phyloP scores from a whole-genome alignment of 176 grass and related monocot species.

The Raddia distichophylla region DNA sequence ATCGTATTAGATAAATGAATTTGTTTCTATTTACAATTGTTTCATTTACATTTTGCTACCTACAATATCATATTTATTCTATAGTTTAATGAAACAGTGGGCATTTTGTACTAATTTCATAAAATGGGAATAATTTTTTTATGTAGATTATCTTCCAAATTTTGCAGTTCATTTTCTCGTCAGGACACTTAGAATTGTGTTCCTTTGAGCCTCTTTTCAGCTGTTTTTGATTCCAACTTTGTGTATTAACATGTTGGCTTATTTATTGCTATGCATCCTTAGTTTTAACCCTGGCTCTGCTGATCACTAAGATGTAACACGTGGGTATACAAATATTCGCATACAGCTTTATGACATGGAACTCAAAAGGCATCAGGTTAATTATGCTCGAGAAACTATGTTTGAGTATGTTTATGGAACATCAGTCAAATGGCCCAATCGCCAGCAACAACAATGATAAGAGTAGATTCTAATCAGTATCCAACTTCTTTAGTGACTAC shows the following conservation, averaged over 20 bases:
- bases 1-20: slow-evolving; percentile 10
- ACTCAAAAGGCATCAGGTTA: not conserved
- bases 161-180: not conserved
- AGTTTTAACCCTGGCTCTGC: not conserved
- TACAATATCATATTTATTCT: not conserved
- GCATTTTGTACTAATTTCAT: not conserved
- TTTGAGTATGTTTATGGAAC: not conserved
- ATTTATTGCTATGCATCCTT: not conserved
- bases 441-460: not conserved
- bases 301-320: not conserved
- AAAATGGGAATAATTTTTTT: not conserved
- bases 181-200: not conserved
- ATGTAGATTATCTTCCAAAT: not conserved
- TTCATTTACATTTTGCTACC: slow-evolving; percentile 1
- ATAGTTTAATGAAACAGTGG: not conserved
- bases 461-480: not conserved
- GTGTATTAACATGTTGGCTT: not conserved
- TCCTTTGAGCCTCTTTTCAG: not conserved
- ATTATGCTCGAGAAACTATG: not conserved
- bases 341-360: not conserved
- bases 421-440: not conserved
- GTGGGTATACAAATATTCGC: not conserved
- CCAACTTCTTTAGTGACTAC: not conserved
- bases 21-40: not conserved
- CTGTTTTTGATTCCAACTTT: not conserved